Base-by-base conservation (phyloP, 139 green algal species). In the Parachlorella kessleri region DNA sequence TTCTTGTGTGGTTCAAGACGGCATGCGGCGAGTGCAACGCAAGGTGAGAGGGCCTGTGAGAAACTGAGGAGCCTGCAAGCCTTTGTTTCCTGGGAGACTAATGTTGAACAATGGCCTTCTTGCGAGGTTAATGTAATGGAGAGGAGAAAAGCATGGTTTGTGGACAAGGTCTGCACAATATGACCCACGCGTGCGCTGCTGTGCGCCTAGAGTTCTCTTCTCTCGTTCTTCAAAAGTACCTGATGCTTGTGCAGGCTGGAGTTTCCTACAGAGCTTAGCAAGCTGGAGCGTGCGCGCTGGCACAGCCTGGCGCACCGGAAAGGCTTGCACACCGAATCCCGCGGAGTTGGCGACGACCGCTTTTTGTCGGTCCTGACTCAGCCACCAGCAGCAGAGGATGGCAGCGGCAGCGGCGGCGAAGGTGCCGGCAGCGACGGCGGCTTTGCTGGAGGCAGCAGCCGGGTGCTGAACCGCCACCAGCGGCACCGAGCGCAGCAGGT, bases 241-340 rank as follows among this genome's bases (percentile, higher is more conserved):
- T n/a, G n/a, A n/a, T n/a, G n/a, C n/a, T n/a, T 59, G 14, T 59
- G 14, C 48, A 59, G 48, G 48, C 48, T 59, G 48, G 48, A 59
- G 54, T 81, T 89, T 48, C 81, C 81, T 23, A 26, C 73, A n/a
- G 63, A 48, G 9, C 68, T 87, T 32, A 83, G 67, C 39, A 89
- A 89, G 71, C 37, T 33, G 36, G 69, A 89, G 78, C 74, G 84
- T 26, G 81, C 84, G 5, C 54, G 28, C 7, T 89, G 84, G 83
- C 83, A 88, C 64, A 39, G 38, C 10, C 32, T 63, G n/a, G 82
- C 82, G 14, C 40, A 84, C 40, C 39, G 55, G 6, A 18, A 48
- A 4, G 63, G 68, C 3, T 55, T 88, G 26, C 32, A 76, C 37
- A 77, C 76, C 3, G 39, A 80, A 55, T 75, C 48, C 14, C 72